These are phyloP conservation scores for Achlya hypogyna DNA, from an alignment of 352 stramenopile species.

Conservation along the genomic window DNA sequence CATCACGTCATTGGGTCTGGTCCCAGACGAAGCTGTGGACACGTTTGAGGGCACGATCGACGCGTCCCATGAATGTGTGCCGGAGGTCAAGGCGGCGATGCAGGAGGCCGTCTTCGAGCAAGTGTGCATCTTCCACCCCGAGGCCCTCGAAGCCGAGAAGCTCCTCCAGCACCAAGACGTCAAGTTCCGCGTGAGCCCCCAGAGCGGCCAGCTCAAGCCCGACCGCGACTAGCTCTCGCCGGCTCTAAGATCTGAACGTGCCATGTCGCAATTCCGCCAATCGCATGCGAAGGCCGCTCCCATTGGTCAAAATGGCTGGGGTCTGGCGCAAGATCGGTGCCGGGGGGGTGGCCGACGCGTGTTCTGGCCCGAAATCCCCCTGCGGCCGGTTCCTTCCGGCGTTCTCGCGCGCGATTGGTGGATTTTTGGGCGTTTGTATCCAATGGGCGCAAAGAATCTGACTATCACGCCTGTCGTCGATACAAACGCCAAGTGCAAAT, in stretches of 20 bases:
- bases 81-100: slow-evolving; percentile 52
- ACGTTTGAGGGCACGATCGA: slow-evolving; percentile 56
- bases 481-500: neutral
- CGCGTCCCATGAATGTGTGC: slow-evolving; percentile 56
- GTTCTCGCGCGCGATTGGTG: too few species aligned
- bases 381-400: too few species aligned
- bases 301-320: neutral
- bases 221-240: neutral
- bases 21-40: slow-evolving; percentile 48
- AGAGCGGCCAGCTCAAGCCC: slow-evolving; percentile 37
- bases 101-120: slow-evolving; percentile 73
- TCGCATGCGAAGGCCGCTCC: neutral
- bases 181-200: slow-evolving; percentile 45
- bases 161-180: slow-evolving; percentile 48
- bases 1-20: slow-evolving; percentile 28
- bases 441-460: too few species aligned
- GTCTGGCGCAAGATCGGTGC: neutral
- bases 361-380: too few species aligned
- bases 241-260: neutral
- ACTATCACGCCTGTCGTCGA: too few species aligned
- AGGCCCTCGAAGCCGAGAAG: slow-evolving; percentile 54
- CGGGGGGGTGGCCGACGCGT: neutral
- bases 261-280: neutral
- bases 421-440: neutral
- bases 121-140: slow-evolving; percentile 64